phyloP scores from a whole-genome alignment of 768 basidiomycete genomes.

The Lactarius hengduanensis region DNA sequence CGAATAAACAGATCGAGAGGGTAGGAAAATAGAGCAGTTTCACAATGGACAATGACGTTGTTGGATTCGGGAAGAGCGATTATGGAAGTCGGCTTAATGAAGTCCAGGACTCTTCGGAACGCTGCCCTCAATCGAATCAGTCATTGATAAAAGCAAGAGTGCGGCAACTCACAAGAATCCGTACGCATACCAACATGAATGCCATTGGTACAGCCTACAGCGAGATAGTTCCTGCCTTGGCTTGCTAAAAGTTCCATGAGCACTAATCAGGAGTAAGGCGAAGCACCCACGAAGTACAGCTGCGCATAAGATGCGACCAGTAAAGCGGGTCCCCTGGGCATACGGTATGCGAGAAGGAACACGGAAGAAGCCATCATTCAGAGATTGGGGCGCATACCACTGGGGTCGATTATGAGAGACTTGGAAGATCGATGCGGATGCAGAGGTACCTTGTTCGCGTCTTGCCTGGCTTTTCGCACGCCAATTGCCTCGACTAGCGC shows the following conservation, averaged over 20 bases:
- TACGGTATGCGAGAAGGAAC: slow-evolving; percentile 36
- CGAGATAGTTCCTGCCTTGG: slow-evolving; percentile 56
- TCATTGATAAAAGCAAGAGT: slow-evolving; percentile 6
- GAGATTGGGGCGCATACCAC: slow-evolving; percentile 63
- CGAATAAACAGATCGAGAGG: slow-evolving; percentile 69
- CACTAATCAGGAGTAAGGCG: neutral
- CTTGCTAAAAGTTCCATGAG: slow-evolving; percentile 39
- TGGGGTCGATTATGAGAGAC: slow-evolving; percentile 32
- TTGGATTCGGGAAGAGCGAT: slow-evolving; percentile 59
- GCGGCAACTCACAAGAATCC: slow-evolving; percentile 47
- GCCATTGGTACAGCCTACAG: slow-evolving; percentile 64
- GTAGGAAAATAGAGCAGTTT: slow-evolving; percentile 58
- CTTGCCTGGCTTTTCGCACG: slow-evolving; percentile 61
- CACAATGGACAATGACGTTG: slow-evolving; percentile 65
- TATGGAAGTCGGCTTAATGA: slow-evolving; percentile 51
- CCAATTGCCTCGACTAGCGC: slow-evolving; percentile 61
- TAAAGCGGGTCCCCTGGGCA: slow-evolving; percentile 39
- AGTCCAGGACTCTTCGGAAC: slow-evolving; percentile 55
- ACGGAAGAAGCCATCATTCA: slow-evolving; percentile 66
- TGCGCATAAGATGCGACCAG: slow-evolving; percentile 60
- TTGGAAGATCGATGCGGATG: neutral
- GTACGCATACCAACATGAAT: slow-evolving; percentile 62
- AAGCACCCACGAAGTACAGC: slow-evolving; percentile 58
- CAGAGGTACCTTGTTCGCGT: slow-evolving; percentile 64
- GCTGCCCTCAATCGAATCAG: slow-evolving; percentile 39